Conservation (phyloP, 2,329 filamentous ascomycete species). For the Fusarium avenaceum region DNA sequence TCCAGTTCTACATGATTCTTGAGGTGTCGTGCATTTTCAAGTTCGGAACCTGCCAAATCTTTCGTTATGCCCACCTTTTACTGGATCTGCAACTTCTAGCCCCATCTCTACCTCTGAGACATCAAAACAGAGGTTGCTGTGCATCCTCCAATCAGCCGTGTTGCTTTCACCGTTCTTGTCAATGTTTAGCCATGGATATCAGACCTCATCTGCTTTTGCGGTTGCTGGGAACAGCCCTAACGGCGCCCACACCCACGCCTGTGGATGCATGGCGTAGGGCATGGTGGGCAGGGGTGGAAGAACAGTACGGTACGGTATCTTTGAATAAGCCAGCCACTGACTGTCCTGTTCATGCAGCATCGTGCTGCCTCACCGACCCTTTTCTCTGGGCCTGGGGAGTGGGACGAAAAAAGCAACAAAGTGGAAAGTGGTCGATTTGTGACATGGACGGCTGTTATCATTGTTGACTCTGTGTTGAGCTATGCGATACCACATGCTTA, state of each 20-base stretch:
- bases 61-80: conserved; percentile 17
- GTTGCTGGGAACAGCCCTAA: conserved; percentile 48
- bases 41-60: conserved; percentile 7
- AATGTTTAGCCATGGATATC: conserved; percentile 23
- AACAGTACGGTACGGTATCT: conserved; percentile 33
- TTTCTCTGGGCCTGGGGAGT: conserved; percentile 37
- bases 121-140: conserved; percentile 19
- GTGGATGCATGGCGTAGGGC: conserved; percentile 44
- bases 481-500: background rate
- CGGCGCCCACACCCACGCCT: conserved; percentile 44
- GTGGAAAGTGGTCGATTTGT: conserved; percentile 36
- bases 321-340: conserved; percentile 49
- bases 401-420: conserved; percentile 38
- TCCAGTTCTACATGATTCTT: conserved; percentile 23
- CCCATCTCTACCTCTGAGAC: conserved; percentile 33
- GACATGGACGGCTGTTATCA: conserved; percentile 21
- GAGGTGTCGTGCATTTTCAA: conserved; percentile 3
- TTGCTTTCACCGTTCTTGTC: conserved; percentile 47
- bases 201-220: conserved; percentile 28
- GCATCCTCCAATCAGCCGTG: conserved; percentile 44
- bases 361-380: conserved; percentile 52
- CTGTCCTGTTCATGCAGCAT: conserved; percentile 53
- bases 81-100: conserved; percentile 10
- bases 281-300: conserved; percentile 42
- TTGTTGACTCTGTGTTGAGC: conserved; percentile 15